Percentiles rank a stretch among this genome's conserved stretches.
Evolutionary conservation across 495 filamentous ascomycete species (phyloP).

Genomic region (Daldinia decipiens): DNA sequence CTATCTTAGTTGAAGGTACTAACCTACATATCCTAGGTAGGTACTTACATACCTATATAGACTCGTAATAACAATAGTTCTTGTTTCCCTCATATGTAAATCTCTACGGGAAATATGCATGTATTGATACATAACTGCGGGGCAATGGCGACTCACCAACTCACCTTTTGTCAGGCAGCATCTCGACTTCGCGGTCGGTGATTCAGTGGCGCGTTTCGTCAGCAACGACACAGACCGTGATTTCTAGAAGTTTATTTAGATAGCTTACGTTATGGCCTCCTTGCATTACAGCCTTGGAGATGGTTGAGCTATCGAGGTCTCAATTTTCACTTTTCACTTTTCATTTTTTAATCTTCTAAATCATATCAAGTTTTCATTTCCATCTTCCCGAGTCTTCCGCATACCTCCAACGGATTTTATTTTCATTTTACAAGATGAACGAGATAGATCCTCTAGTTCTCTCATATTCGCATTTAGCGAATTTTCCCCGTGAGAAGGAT

Average conservation of each 20-base stretch:
- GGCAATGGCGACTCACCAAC: constrained; percentile 5
- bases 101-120: background rate
- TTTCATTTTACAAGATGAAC: constrained; percentile 58
- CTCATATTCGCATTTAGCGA: constrained; percentile 81
- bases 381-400: background rate
- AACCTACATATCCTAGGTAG: no score
- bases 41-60: background rate
- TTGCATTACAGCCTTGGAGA: constrained; percentile 9
- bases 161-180: constrained; percentile 26
- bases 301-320: constrained; percentile 22
- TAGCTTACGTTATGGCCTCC: constrained; percentile 26
- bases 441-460: constrained; percentile 76
- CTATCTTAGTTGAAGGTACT: no score
- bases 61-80: background rate
- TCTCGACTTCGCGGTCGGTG: constrained; percentile 16
- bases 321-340: background rate
- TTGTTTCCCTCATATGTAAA: background rate
- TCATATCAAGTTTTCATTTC: background rate
- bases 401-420: background rate
- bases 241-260: constrained; percentile 25
- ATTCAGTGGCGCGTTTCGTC: constrained; percentile 29
- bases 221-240: constrained; percentile 10
- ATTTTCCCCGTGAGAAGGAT: constrained; percentile 76
- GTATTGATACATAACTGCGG: constrained; percentile 1
- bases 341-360: background rate